Conservation (phyloP, 176 grass and related monocot genomes). For the Cenchrus fungigraminus region DNA sequence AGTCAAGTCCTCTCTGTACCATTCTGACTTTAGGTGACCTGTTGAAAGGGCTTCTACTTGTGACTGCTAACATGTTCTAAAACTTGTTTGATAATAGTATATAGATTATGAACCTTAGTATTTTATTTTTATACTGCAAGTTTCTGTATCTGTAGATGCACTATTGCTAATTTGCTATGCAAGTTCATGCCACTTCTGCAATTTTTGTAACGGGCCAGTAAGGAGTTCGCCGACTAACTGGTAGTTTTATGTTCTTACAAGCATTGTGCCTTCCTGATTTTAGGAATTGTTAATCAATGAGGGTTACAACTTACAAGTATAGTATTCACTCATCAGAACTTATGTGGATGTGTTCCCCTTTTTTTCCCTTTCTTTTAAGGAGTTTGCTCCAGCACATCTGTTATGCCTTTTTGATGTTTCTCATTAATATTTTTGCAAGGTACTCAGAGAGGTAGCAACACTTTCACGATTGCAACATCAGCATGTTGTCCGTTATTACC, state of each 20-base stretch:
- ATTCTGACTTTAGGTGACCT: too few relatives aligned
- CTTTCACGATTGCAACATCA: constrained; percentile 93
- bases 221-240: not conserved
- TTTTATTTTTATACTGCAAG: too few relatives aligned
- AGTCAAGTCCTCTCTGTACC: not conserved
- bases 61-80: too few relatives aligned
- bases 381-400: constrained; percentile 34
- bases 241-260: constrained; percentile 10
- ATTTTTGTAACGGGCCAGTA: not conserved
- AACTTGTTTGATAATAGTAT: too few relatives aligned
- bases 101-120: too few relatives aligned
- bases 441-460: constrained; percentile 97
- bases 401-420: constrained; percentile 48
- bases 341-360: not conserved
- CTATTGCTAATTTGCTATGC: not conserved
- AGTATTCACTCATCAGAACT: not conserved
- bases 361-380: constrained; percentile 22
- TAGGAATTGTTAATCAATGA: not conserved
- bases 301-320: constrained; percentile 1
- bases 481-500: constrained; percentile 97
- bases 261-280: not conserved
- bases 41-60: too few relatives aligned
- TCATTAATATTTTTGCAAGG: constrained; percentile 61
- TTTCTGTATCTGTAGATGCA: too few relatives aligned
- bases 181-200: constrained; percentile 30